These are phyloP conservation scores for Chiua virens DNA, from an alignment of 768 basidiomycete genomes.

Conservation along the genomic window DNA sequence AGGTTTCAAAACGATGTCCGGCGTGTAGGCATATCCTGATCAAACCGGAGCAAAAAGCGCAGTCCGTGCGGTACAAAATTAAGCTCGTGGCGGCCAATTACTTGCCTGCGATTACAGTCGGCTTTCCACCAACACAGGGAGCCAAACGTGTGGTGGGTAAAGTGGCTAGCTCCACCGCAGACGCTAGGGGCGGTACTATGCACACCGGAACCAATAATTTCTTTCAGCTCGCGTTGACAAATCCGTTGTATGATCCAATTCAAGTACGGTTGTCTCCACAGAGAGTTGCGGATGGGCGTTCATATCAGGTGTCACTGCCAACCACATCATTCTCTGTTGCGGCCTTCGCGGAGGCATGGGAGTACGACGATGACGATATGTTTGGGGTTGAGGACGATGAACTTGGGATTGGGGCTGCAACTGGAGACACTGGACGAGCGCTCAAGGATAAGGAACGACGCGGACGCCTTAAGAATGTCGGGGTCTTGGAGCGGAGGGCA, in stretches of 20 bases:
- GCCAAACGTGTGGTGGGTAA: conserved; percentile 40
- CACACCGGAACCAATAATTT: conserved; percentile 78
- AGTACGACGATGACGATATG: conserved; percentile 94
- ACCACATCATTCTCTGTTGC: conserved; percentile 77
- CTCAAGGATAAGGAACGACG: conserved; percentile 48
- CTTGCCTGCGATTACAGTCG: conserved; percentile 79
- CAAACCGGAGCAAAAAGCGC: conserved; percentile 96
- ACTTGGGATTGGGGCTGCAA: conserved; percentile 27
- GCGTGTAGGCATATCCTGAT: conserved; percentile 94
- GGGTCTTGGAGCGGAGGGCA: conserved; percentile 84
- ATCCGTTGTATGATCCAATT: conserved; percentile 95
- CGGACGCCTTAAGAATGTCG: conserved; percentile 58
- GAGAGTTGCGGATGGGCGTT: conserved; percentile 44
- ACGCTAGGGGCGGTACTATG: conserved; percentile 45
- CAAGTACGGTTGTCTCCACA: conserved; percentile 85
- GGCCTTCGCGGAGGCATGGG: conserved; percentile 96
- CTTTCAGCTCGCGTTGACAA: conserved; percentile 89
- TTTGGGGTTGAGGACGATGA: conserved; percentile 52
- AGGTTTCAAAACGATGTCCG: conserved; percentile 94
- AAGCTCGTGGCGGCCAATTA: conserved; percentile 96
- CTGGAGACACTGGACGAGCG: conserved; percentile 36
- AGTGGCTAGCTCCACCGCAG: conserved; percentile 32
- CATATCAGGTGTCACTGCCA: conserved; percentile 78
- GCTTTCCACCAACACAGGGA: conserved; percentile 56
- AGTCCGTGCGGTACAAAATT: conserved; percentile 93